Base-by-base conservation (phyloP, 2,329 filamentous ascomycete species). In the Calonectria pseudoreteaudii region DNA sequence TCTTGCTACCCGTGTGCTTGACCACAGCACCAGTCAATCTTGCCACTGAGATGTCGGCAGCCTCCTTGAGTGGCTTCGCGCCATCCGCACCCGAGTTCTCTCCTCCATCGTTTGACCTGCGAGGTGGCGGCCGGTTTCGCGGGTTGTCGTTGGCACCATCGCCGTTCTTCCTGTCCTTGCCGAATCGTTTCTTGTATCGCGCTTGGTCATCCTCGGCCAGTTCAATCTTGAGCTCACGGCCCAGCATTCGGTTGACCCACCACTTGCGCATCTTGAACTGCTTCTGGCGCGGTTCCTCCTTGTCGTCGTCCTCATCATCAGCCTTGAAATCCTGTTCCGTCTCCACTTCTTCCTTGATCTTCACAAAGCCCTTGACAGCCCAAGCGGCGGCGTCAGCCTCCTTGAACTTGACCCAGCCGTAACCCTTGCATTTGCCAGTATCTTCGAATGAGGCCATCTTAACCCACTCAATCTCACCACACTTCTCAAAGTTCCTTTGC, bases 391-490 rank as follows among this genome's bases (percentile, higher is more conserved):
- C 91, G 71, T 94, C 92, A 14, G 96, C 82, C 66, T 95, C 92
- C 82, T 93, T 93, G 85, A 98, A 99, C 75, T 94, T 94, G 74
- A 99, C 92, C 96, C 97, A 99, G 8, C 93, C 97, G 86, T 94
- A 99, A 23, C 97, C 97, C 87, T 98, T 98, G 88, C 97, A 99
- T 87, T 98, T 99, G 53, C 97, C 97, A 26, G 93, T 93, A 84
- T 99, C 97, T 84, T 98, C 95, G 82, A 99, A 99, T 0, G 96
- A 98, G 3, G 97, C 97, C 78, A 98, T 88, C 86, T 98, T 96
- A 76, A 95, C 90, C 86, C 94, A 94, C 68, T 93, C 91, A 75
- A 98, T 91, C 75, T 93, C 89, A 66, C 97, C 97, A 82, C 96
- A 98, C 83, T 93, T 94, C 64, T 90, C 90, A 84, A 98, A 98